Evolutionary conservation across 768 basidiomycete genomes (phyloP), one percentile per base, ranked within the genome.

Genomic region (Ramaria rubella): DNA sequence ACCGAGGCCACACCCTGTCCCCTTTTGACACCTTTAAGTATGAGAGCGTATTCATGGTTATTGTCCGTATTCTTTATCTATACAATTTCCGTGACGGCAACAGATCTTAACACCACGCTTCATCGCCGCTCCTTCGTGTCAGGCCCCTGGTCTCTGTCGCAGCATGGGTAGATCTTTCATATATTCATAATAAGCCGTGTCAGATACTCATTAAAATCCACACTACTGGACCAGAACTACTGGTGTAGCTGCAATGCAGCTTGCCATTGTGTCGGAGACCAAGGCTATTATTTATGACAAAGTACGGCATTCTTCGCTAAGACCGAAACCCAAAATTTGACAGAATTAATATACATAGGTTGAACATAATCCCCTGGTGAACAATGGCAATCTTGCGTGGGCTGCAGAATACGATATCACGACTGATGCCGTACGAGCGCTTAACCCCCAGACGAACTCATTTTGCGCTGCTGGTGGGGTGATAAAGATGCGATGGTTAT

Each of bases 121-220:
- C n/a, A n/a, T n/a, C n/a, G 11, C 36, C 36, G 36, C n/a, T 9
- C 21, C 24, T 56, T 56, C 23, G 44, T 56, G n/a, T 30, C 55
- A 11, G 55, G 55, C n/a, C 55, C 55, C n/a, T 56, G 55, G 55
- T 46, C 27, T n/a, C 55, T 56, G 11, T 40, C 45, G 4, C 55
- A 56, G 29, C 55, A 56, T 46, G 55, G 55, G 55, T 56, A 30
- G 21, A 26, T 14, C 24, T 17, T 8, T 17, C 34, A 17, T 21
- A 42, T 21, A 17, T 42, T 42, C n/a, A 17, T 12, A 8, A 7
- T 21, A 42, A 2, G 14, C 17, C 8, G 6, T 2, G n/a, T 42
- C 23, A n/a, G 3, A n/a, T 42, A n/a, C 40, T 42, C 2, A 42
- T 21, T 42, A 21, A 19, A 17, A 17, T 17, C n/a, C 40, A 2